These are phyloP conservation scores for Cerioporus squamosus DNA, from an alignment of 1,284 basidiomycete species.

Conservation along the genomic window DNA sequence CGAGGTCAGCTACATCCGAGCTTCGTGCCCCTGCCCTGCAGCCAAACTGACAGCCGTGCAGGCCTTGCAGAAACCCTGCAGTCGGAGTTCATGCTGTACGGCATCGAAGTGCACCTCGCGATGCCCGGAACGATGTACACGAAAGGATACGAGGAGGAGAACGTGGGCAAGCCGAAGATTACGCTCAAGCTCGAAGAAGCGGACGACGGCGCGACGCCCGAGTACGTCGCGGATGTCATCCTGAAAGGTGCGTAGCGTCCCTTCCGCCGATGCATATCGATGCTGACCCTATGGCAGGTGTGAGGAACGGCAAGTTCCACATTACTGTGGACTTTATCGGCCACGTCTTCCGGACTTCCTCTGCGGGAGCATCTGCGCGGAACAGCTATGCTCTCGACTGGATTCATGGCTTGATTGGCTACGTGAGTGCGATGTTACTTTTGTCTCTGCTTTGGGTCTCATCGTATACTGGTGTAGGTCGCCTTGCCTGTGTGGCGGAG, in stretches of 20 bases:
- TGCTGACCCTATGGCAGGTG: slow-evolving; percentile 46
- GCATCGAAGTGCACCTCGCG: slow-evolving; percentile 84
- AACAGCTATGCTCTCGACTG: slow-evolving; percentile 65
- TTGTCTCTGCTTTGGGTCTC: neutral
- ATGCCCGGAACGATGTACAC: slow-evolving; percentile 88
- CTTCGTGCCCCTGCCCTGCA: neutral
- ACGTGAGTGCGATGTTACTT: slow-evolving; percentile 39
- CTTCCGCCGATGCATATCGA: too few species aligned
- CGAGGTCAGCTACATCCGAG: slow-evolving; percentile 59
- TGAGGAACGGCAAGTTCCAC: slow-evolving; percentile 75
- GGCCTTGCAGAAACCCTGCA: slow-evolving; percentile 88
- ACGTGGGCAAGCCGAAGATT: slow-evolving; percentile 81
- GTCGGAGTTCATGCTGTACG: slow-evolving; percentile 82
- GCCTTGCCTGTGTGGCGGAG: slow-evolving; percentile 56
- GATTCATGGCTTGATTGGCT: slow-evolving; percentile 46
- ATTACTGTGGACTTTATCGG: slow-evolving; percentile 78
- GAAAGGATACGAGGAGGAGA: slow-evolving; percentile 83
- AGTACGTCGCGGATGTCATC: slow-evolving; percentile 59
- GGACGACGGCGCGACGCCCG: slow-evolving; percentile 72
- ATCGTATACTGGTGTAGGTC: slow-evolving; percentile 39
- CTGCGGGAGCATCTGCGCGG: slow-evolving; percentile 70
- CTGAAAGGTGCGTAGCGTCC: slow-evolving; percentile 4
- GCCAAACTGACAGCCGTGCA: slow-evolving; percentile 31
- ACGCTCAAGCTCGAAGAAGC: slow-evolving; percentile 82
- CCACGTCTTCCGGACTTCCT: slow-evolving; percentile 69